Evolutionary conservation across 768 basidiomycete species (phyloP).

Genomic region (Suillus luteus): DNA sequence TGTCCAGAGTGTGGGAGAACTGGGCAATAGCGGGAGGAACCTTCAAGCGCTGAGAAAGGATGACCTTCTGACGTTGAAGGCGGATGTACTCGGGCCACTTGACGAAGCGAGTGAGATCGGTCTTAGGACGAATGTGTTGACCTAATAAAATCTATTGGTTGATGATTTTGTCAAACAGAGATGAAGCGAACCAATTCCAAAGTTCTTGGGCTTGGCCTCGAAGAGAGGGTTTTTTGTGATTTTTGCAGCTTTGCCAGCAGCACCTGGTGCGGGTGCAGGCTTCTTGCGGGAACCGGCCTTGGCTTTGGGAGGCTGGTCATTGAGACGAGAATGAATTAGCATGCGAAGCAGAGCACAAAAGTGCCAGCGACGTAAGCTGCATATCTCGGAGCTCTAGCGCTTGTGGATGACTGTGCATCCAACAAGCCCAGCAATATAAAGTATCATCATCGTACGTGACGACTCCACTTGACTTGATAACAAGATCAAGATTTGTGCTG

Average conservation of each 20-base stretch:
- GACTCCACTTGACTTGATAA: constrained; percentile 40
- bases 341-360: constrained; percentile 19
- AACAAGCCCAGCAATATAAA: constrained; percentile 45
- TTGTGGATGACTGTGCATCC: constrained; percentile 23
- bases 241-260: constrained; percentile 75
- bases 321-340: constrained; percentile 68
- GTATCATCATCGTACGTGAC: constrained; percentile 38
- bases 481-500: constrained; percentile 23
- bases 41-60: constrained; percentile 96
- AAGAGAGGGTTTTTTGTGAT: constrained; percentile 94
- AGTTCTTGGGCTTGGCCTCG: constrained; percentile 88
- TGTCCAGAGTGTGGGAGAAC: constrained; percentile 97
- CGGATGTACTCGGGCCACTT: constrained; percentile 99
- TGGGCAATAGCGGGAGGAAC: constrained; percentile 98
- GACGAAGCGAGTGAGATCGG: constrained; percentile 95
- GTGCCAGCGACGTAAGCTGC: constrained; percentile 31
- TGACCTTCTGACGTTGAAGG: constrained; percentile 97
- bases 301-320: constrained; percentile 85
- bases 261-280: constrained; percentile 82
- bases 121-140: constrained; percentile 88
- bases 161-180: neutral
- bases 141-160: constrained; percentile 49
- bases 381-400: constrained; percentile 58
- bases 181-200: constrained; percentile 83
- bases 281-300: constrained; percentile 78